Evolutionary conservation across 2,329 filamentous ascomycete species (phyloP).

Genomic region (Colletotrichum costaricense): DNA sequence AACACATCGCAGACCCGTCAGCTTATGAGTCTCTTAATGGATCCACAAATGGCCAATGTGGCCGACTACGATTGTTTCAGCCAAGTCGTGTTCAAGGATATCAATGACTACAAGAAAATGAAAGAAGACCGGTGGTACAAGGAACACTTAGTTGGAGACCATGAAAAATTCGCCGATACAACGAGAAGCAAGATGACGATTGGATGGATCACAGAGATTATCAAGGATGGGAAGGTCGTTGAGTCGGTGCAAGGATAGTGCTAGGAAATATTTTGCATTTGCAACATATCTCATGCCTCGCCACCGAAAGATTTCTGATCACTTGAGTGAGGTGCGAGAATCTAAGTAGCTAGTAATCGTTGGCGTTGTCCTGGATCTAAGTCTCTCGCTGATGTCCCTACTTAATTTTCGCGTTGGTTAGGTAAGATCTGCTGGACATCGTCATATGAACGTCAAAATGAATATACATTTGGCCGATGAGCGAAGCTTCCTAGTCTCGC

Average conservation of each 20-base stretch:
- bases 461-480: background rate
- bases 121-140: conserved; percentile 62
- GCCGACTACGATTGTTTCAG: conserved; percentile 62
- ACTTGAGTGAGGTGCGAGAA: background rate
- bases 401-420: background rate
- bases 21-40: conserved; percentile 35
- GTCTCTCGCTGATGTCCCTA: background rate
- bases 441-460: background rate
- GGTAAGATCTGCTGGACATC: background rate
- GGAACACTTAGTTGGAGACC: conserved; percentile 54
- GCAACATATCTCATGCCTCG: background rate
- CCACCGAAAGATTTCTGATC: background rate
- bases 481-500: background rate
- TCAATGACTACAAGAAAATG: conserved; percentile 60
- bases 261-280: background rate
- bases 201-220: conserved; percentile 56
- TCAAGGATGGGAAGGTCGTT: conserved; percentile 49
- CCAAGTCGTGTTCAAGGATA: conserved; percentile 56
- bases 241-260: conserved; percentile 12
- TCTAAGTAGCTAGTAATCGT: background rate
- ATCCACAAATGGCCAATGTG: conserved; percentile 59
- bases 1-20: conserved; percentile 41
- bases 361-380: background rate
- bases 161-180: conserved; percentile 62
- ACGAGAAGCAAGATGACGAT: conserved; percentile 60